Percentiles rank a stretch among this genome's conserved stretches.
phyloP scores from a whole-genome alignment of 371 early-diverging fungal species.

The Zopfochytrium polystomum region DNA sequence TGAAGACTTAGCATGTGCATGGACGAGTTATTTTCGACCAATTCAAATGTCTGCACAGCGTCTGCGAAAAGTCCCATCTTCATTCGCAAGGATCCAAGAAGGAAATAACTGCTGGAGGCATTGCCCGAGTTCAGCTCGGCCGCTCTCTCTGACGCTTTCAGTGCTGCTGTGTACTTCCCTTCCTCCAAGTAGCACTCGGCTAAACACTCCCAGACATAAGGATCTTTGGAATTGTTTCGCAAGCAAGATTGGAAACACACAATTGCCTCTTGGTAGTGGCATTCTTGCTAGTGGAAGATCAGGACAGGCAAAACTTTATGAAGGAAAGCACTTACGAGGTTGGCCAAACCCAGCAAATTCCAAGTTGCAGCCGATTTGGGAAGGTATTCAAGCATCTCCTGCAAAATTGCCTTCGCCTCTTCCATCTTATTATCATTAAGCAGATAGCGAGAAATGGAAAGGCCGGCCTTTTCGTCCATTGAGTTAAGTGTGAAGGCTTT shows the following conservation, averaged over 20 bases:
- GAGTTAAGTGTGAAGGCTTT: slow-evolving; percentile 65
- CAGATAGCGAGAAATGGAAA: slow-evolving; percentile 62
- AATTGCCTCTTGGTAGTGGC: slow-evolving; percentile 56
- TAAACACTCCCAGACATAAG: slow-evolving; percentile 79
- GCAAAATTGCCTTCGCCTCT: slow-evolving; percentile 58
- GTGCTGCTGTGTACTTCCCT: slow-evolving; percentile 79
- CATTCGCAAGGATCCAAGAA: slow-evolving; percentile 56
- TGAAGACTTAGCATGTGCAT: slow-evolving; percentile 58
- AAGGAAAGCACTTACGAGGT: slow-evolving; percentile 52
- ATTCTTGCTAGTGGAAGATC: slow-evolving; percentile 6
- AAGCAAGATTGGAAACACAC: slow-evolving; percentile 79
- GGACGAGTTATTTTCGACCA: slow-evolving; percentile 27
- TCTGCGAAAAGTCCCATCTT: slow-evolving; percentile 64
- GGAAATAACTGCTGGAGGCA: slow-evolving; percentile 6
- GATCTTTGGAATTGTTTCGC: slow-evolving; percentile 63
- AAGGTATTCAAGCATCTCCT: slow-evolving; percentile 42
- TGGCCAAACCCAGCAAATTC: slow-evolving; percentile 70
- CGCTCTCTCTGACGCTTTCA: slow-evolving; percentile 74
- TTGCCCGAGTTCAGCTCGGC: slow-evolving; percentile 62
- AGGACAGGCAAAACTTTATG: background rate
- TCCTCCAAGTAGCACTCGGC: slow-evolving; percentile 81
- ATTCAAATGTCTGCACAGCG: slow-evolving; percentile 56
- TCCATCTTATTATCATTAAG: slow-evolving; percentile 50
- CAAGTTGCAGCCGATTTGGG: slow-evolving; percentile 73
- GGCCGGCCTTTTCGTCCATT: slow-evolving; percentile 65